These are phyloP conservation scores for Acorus calamus DNA, from an alignment of 106 monocot genomes.

Conservation along the genomic window DNA sequence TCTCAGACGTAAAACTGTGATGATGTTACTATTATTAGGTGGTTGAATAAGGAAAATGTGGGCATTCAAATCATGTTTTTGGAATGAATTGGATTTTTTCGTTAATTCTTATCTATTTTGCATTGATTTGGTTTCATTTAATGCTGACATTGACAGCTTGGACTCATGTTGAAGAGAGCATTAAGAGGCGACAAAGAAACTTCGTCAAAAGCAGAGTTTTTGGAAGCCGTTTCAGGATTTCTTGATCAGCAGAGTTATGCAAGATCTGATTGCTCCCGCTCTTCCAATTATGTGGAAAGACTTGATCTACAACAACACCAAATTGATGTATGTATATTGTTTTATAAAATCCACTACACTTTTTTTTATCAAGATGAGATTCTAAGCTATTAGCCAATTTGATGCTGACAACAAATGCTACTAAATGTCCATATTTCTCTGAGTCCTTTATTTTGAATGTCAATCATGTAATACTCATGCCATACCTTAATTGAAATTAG, in stretches of 20 bases:
- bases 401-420: too few species aligned
- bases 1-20: background rate
- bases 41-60: too few species aligned
- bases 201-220: slow-evolving; percentile 14
- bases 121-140: too few species aligned
- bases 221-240: slow-evolving; percentile 13
- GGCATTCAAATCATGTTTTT: too few species aligned
- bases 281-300: slow-evolving; percentile 5
- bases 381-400: too few species aligned
- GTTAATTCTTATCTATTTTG: background rate
- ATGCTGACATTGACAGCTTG: slow-evolving; percentile 13
- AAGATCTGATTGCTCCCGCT: background rate
- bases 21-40: too few species aligned
- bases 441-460: too few species aligned
- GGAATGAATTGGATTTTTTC: background rate
- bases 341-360: too few species aligned
- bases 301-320: slow-evolving; percentile 22
- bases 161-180: slow-evolving; percentile 19
- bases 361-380: too few species aligned
- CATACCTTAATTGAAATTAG: too few species aligned
- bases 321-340: slow-evolving; percentile 15
- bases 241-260: slow-evolving; percentile 7
- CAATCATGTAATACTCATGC: too few species aligned
- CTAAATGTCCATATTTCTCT: too few species aligned
- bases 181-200: slow-evolving; percentile 13